Base-by-base conservation (phyloP, 2,329 filamentous ascomycete species). In the Calonectria pseudoturangicola region DNA sequence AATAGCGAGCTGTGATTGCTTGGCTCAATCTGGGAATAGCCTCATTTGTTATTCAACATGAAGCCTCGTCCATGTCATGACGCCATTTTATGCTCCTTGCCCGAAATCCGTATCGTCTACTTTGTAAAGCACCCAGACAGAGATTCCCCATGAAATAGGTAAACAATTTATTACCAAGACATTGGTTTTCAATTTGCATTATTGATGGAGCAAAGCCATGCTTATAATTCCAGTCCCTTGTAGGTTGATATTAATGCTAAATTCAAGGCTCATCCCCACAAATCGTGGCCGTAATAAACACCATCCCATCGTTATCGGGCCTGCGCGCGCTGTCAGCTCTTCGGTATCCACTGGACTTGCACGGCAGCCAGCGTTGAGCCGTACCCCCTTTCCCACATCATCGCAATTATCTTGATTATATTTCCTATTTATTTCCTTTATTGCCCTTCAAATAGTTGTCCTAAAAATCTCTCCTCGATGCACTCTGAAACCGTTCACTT, bases 21-120 rank as follows among this genome's bases (percentile, higher is more conserved):
- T 33, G 18, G 27, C 30, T 63, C 39, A 30, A 18, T 18, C 41
- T 63, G 58, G 58, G 58, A 63, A 63, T 63, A 45, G 39, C 58
- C 16, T 63, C 58, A 63, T 7, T 43, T 47, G n/a, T 16, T 8
- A 63, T 13, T 36, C 36, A 7, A 16, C 39, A 13, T 21, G 16
- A 3, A 10, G 7, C 16, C 25, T 27, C 13, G 3, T 3, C 21
- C 25, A 5, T 47, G 8, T 13, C 39, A 13, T 15, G 7, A 16
- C 16, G 36, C n/a, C 6, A 15, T 41, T 48, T 10, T 1, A 58
- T 58, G 30, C n/a, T 6, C 12, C n/a, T 27, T 39, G 3, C 15
- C 15, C 12, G 9, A 25, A 41, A 41, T n/a, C 3, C 6, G 25
- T 6, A 41, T 15, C 15, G 3, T 21, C 3, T 41, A 27, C n/a